A percentile compares a stretch with the other conserved stretches of the same genome.
Conservation (phyloP, 257 asterid genomes). For the Ligustrum vulgare region DNA sequence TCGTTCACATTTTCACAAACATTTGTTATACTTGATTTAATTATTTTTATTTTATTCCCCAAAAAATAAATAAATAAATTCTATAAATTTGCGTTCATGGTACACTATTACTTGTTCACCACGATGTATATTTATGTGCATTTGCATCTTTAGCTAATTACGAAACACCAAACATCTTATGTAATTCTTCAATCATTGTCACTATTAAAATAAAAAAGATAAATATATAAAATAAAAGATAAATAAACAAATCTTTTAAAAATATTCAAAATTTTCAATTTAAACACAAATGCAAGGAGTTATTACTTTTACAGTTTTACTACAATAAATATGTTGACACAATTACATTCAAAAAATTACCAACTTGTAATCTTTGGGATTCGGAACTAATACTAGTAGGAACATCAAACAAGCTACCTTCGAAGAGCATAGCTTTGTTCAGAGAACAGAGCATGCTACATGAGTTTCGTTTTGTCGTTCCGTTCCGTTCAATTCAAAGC, state of each 20-base stretch:
- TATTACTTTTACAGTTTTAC: too few species aligned
- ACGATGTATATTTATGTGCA: too few species aligned
- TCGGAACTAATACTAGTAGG: not conserved
- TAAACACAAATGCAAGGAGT: not conserved
- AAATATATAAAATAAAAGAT: not conserved
- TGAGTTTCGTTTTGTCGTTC: not conserved
- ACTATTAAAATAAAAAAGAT: too few species aligned
- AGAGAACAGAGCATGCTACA: not conserved
- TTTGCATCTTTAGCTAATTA: too few species aligned
- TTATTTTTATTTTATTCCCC: too few species aligned
- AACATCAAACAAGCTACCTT: not conserved
- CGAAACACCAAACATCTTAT: too few species aligned
- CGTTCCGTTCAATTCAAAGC: not conserved
- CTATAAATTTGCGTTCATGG: not conserved
- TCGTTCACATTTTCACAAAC: too few species aligned
- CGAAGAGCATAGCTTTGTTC: not conserved
- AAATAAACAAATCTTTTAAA: not conserved
- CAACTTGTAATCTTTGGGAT: not conserved
- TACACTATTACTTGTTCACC: too few species aligned
- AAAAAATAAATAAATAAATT: too few species aligned
- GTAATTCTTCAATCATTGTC: too few species aligned
- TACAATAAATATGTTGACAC: not conserved
- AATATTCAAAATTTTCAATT: not conserved
- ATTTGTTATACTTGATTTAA: too few species aligned
- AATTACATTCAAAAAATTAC: not conserved